Evolutionary conservation across 78 protist species (phyloP), one percentile per base, ranked within the genome.

Genomic region (Planoprotostelium fungivorum): DNA sequence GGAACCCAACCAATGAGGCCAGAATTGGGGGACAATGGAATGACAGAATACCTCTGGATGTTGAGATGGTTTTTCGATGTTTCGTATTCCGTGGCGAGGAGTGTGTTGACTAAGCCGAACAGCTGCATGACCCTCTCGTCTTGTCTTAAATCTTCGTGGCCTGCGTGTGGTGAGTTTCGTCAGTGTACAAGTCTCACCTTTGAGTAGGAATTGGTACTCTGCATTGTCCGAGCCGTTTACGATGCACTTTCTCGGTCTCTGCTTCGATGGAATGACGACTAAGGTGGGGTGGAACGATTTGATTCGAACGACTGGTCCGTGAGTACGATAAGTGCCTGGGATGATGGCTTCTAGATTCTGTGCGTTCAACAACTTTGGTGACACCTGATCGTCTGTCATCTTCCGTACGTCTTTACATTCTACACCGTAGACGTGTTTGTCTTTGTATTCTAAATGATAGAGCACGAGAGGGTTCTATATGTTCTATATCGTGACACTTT

Each of bases 71-170:
- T 85, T 37, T 86, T 87, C 37, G 95, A 85, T 35, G 97, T 93
- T n/a, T 93, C 97, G 35, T 88, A 94, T 63, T 96, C 96, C 37
- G 92, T 86, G 0, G 87, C 51, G 23, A 99, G 94, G 35, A 97
- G 96, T 1, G 98, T 97, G 96, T 99, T 99, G 39, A 99, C 99
- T 34, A 98, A 94, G 35, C 99, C 99, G 92, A 99, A 98, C 92
- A 99, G 95, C 95, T 98, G 98, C 99, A 97, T 97, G 38, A 98
- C 98, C 9, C 99, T 85, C 94, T 98, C 99, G 83, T 98, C 99
- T 91, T 97, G 99, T 38, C 98, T 92, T 85, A 97, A 90, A 88
- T 99, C 99, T 95, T 99, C 99, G 93, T 98, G 99, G 36, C 99
- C 99, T 87, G 1, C 9, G 1, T 5, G 10, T 87, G 36, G 1